Evolutionary conservation across 2,329 filamentous ascomycete species (phyloP), one percentile per base, ranked within the genome.

Genomic region (Tolypocladium inflatum): DNA sequence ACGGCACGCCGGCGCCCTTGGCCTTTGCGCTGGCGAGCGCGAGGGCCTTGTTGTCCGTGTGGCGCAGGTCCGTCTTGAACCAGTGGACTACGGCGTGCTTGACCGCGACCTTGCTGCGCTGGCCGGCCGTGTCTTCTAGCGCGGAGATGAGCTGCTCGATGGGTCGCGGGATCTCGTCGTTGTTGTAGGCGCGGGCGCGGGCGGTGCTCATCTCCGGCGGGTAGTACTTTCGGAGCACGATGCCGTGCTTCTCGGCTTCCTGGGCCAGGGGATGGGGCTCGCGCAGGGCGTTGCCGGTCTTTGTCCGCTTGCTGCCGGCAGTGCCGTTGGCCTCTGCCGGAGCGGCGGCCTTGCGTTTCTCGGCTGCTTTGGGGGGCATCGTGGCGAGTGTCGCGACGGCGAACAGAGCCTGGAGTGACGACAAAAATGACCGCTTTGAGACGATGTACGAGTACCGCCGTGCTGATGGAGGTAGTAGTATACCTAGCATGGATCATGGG

Each of bases 11-110:
- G n/a, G 83, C 78, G 42, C 84, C 79, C 59, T 83, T 85, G 1
- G 91, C 90, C 58, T 73, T 74, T 58, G 84, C 74, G 57, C 82
- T 85, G 0, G 91, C 91, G 60, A 85, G 72, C 39, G 81, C 79
- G 30, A 96, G 71, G 0, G 83, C 83, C 10, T 82, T 87, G 69
- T 96, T 96, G 70, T 97, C 92, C 0, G 74, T 71, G 2, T 81
- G 78, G 3, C 91, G 81, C 55, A 96, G 73, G 69, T 96, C 92
- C 66, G 83, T 85, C 73, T 94, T 95, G 77, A 93, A 96, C 91
- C 91, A 96, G 72, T 96, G 90, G 0, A 96, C 82, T 0, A 96
- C 87, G 0, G 86, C 83, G 33, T 82, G 75, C 37, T 82, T 81
- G 0, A 79, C 74, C 1, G 73, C 61, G 15, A 88, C 78, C 1